A percentile compares a stretch with the other conserved stretches of the same genome.
Conservation (phyloP, 2,329 filamentous ascomycete species). For the Epichloe glyceriae region DNA sequence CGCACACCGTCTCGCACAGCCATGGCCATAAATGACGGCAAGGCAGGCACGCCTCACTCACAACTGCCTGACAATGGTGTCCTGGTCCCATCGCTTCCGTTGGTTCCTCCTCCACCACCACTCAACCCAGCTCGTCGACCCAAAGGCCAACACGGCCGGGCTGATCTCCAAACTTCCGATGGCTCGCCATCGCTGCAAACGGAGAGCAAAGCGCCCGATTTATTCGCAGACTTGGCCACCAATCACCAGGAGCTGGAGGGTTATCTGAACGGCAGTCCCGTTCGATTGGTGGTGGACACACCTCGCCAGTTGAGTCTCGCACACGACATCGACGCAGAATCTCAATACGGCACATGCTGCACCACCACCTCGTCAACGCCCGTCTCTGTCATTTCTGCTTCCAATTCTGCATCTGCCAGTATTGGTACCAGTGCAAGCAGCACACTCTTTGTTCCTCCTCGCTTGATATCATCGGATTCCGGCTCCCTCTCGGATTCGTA, state of each 20-base stretch:
- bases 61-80: constrained; percentile 1
- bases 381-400: not conserved
- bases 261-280: constrained; percentile 4
- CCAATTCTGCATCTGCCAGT: not conserved
- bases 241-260: constrained; percentile 8
- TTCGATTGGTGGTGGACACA: not conserved
- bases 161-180: not conserved
- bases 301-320: not conserved
- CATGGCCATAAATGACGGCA: not conserved
- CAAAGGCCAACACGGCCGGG: not conserved
- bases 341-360: constrained; percentile 1
- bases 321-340: constrained; percentile 3
- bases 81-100: not conserved
- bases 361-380: not conserved
- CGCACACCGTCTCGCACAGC: not conserved
- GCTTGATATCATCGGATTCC: not conserved
- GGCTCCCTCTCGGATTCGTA: not conserved
- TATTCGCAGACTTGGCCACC: constrained; percentile 8
- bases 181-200: not conserved
- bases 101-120: constrained; percentile 3
- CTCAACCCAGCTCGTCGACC: constrained; percentile 3
- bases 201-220: constrained; percentile 6
- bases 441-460: not conserved
- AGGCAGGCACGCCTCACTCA: not conserved
- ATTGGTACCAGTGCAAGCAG: not conserved